Base-by-base conservation (phyloP, 108 stramenopile genomes). In the Cyclotella distinguenda region DNA sequence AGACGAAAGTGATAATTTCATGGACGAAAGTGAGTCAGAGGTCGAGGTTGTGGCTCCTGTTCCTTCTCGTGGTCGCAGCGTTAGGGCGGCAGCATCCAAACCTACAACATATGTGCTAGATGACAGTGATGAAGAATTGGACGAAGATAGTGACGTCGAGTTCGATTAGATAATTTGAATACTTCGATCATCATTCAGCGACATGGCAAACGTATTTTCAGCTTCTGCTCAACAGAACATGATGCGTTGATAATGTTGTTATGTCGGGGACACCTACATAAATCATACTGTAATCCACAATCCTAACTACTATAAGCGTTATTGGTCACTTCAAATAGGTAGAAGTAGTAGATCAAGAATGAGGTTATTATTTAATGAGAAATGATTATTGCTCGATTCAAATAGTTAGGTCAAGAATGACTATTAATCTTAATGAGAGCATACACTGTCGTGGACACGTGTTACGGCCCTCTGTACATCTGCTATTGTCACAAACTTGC, bases 391-490 rank as follows among this genome's bases (percentile, higher is more conserved):
- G n/a, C n/a, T n/a, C n/a, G n/a, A n/a, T n/a, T n/a, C n/a, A n/a
- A n/a, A n/a, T n/a, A n/a, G n/a, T 2, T 42, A 5, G 5, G 2
- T 16, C 2, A 16, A 5, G 5, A 13, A 42, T 42, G 13, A 5
- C 40, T 34, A 54, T 3, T 39, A 34, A n/a, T 46, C 23, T 27
- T 45, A 53, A 30, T 53, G 23, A 44, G 27, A 42, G 5, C 52
- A 48, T 15, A 70, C 22, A 21, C 49, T 31, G 33, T 77, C 76
- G n/a, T 70, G 75, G n/a, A 84, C 72, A 33, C 75, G 72, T 30
- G 59, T 32, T 6, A 69, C 81, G 18, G 84, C 84, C 58, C 68
- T 81, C 62, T 83, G 82, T 2, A 89, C 84, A 59, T 91, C 87
- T 18, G 84, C 66, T 16, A 87, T 71, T 31, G 87, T 91, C 13